phyloP scores from a whole-genome alignment of 495 filamentous ascomycete genomes.

The Cercophora sp. region DNA sequence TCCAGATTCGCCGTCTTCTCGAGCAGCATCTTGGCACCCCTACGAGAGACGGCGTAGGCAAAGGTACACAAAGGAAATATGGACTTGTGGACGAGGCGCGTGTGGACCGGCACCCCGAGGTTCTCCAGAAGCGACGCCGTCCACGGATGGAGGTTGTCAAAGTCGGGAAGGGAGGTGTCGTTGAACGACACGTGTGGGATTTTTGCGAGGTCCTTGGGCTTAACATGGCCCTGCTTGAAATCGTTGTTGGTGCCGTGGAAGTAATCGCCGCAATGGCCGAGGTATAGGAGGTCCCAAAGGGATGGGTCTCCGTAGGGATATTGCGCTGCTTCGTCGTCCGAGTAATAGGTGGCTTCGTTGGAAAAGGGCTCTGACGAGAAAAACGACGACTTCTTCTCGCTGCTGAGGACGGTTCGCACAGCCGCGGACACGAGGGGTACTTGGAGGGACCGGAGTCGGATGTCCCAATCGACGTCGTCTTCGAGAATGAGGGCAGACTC shows the following conservation, averaged over 20 bases:
- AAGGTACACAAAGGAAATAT: constrained; percentile 30
- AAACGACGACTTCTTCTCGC: background rate
- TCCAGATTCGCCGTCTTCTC: constrained; percentile 25
- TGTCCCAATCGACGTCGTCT: constrained; percentile 48
- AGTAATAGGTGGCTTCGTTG: constrained; percentile 7
- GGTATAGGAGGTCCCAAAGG: constrained; percentile 39
- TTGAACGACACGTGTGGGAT: constrained; percentile 11
- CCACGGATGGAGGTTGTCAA: constrained; percentile 20
- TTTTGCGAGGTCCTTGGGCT: constrained; percentile 20
- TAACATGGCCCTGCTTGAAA: constrained; percentile 19
- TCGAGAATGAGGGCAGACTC: constrained; percentile 44
- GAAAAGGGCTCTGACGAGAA: background rate
- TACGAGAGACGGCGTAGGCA: constrained; percentile 30
- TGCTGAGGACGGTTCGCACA: constrained; percentile 8
- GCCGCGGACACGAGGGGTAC: constrained; percentile 17
- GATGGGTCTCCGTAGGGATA: constrained; percentile 34
- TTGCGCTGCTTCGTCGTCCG: background rate
- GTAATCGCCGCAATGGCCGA: constrained; percentile 37
- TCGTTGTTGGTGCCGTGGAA: constrained; percentile 32
- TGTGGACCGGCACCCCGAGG: constrained; percentile 22
- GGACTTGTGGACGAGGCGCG: constrained; percentile 29
- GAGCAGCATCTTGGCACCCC: constrained; percentile 24
- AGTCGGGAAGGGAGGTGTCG: constrained; percentile 22
- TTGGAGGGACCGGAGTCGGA: constrained; percentile 33
- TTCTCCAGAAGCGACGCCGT: constrained; percentile 14